These are phyloP conservation scores for Anisodus acutangulus DNA, from an alignment of 257 asterid species.

Conservation along the genomic window DNA sequence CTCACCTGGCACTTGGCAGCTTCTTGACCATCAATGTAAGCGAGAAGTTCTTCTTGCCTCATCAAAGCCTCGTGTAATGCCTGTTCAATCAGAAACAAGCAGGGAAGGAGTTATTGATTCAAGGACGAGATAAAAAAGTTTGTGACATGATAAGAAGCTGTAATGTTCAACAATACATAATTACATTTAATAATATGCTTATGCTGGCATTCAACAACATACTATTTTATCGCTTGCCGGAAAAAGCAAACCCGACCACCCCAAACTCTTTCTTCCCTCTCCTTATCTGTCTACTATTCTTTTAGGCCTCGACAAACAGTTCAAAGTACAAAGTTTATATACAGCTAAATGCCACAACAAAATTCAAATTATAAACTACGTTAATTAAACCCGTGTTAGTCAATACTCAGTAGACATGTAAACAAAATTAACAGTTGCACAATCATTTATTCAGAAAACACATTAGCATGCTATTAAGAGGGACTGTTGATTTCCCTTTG, in stretches of 20 bases:
- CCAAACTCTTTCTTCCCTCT: neutral
- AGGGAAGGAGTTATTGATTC: constrained; percentile 5
- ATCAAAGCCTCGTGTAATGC: constrained; percentile 90
- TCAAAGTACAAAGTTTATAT: too few species aligned
- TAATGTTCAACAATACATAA: neutral
- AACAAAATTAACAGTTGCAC: neutral
- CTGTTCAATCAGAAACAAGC: constrained; percentile 47
- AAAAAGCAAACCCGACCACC: neutral
- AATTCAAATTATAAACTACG: neutral
- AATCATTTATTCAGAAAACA: neutral
- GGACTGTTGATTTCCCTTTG: neutral
- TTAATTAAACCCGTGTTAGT: neutral
- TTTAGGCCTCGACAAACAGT: neutral
- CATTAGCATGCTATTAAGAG: neutral
- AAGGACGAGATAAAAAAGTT: neutral
- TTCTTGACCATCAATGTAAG: constrained; percentile 85
- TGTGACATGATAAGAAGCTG: neutral
- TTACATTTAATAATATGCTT: neutral
- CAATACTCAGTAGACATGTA: neutral
- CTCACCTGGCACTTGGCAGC: constrained; percentile 78
- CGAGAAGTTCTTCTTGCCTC: constrained; percentile 98
- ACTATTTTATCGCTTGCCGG: neutral
- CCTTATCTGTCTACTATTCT: neutral
- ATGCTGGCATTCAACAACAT: neutral
- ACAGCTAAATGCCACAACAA: neutral